Conservation (phyloP, 129 eudicot genomes). For the Solidago caesia region DNA sequence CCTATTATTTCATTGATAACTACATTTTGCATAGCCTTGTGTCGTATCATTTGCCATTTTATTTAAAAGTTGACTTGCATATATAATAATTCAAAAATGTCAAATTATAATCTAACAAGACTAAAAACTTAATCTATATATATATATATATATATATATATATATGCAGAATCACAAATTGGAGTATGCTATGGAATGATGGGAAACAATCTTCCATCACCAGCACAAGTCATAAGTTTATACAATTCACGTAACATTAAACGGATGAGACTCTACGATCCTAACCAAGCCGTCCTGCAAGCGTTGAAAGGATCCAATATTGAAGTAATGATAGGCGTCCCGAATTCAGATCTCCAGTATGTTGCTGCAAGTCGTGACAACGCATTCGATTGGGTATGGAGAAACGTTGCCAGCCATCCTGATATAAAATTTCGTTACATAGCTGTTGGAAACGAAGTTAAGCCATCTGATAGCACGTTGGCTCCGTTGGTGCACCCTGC, state of each 20-base stretch:
- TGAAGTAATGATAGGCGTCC: slow-evolving; percentile 33
- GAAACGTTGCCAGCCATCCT: slow-evolving; percentile 35
- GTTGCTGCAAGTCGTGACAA: slow-evolving; percentile 44
- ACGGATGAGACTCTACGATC: slow-evolving; percentile 45
- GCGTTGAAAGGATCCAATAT: slow-evolving; percentile 38
- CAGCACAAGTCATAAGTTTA: slow-evolving; percentile 29
- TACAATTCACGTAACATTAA: slow-evolving; percentile 29
- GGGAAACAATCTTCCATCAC: slow-evolving; percentile 44
- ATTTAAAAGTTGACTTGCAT: not conserved
- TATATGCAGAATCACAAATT: slow-evolving; percentile 29
- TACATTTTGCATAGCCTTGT: not conserved
- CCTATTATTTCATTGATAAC: not conserved
- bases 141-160: not conserved
- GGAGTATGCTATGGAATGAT: slow-evolving; percentile 43
- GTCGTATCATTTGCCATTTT: not conserved
- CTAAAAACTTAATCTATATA: not conserved
- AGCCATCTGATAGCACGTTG: slow-evolving; percentile 33
- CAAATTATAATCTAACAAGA: not conserved
- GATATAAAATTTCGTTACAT: slow-evolving; percentile 45
- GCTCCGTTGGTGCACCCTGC: slow-evolving; percentile 50
- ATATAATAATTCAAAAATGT: not conserved
- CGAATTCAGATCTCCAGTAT: slow-evolving; percentile 33
- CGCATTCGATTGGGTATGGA: slow-evolving; percentile 59
- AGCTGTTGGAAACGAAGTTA: slow-evolving; percentile 67
- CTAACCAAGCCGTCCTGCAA: slow-evolving; percentile 39